Conservation (phyloP, 345 rosid genomes). For the Lenwebbia sp. region DNA sequence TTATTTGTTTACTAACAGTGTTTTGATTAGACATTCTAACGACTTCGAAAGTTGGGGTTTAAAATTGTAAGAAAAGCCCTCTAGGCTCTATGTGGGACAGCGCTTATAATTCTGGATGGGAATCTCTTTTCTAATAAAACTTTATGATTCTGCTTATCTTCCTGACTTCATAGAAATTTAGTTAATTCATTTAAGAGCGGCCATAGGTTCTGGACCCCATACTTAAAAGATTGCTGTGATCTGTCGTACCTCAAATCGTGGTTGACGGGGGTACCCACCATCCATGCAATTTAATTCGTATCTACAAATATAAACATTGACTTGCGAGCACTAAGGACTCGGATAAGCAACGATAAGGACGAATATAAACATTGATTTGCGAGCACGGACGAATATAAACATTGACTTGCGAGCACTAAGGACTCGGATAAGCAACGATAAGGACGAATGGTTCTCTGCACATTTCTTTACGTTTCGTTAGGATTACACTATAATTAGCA, state of each 20-base stretch:
- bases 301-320: not conserved
- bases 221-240: no score
- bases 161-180: not conserved
- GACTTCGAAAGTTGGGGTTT: no score
- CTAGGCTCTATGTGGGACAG: not conserved
- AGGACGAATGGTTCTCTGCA: not conserved
- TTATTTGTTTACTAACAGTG: not conserved
- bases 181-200: not conserved
- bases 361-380: no score
- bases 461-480: not conserved
- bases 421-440: not conserved
- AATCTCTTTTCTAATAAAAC: not conserved
- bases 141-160: not conserved
- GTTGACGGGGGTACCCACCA: not conserved
- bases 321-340: not conserved
- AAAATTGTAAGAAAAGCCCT: not conserved
- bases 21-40: not conserved
- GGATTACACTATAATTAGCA: no score
- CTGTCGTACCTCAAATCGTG: not conserved
- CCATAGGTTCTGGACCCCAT: not conserved
- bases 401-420: not conserved
- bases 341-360: not conserved
- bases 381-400: not conserved
- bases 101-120: not conserved
- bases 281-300: not conserved